Conservation (phyloP, 2,329 filamentous ascomycete species). For the Aspergillus chevalieri region DNA sequence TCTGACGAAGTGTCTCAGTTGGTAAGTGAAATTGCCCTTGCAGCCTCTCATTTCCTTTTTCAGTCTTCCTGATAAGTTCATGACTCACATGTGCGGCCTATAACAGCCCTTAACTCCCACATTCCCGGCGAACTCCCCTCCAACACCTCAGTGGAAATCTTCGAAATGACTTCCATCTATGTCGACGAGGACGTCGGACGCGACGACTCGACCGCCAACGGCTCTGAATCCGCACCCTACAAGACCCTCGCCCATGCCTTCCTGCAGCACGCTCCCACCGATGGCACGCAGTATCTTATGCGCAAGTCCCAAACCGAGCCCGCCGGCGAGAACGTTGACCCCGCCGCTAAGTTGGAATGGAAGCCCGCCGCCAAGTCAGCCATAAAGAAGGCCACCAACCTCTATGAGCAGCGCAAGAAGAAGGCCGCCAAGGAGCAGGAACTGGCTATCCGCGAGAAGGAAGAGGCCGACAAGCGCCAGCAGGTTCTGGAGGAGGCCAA, state of each 20-base stretch:
- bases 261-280: slow-evolving; percentile 59
- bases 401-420: slow-evolving; percentile 71
- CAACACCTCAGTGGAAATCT: slow-evolving; percentile 3
- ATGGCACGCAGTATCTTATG: slow-evolving; percentile 58
- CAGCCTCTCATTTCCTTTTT: background rate
- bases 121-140: background rate
- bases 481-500: slow-evolving; percentile 75
- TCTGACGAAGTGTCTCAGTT: background rate
- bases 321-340: slow-evolving; percentile 58
- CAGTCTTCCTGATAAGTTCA: background rate
- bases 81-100: slow-evolving; percentile 13
- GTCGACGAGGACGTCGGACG: slow-evolving; percentile 74
- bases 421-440: slow-evolving; percentile 75
- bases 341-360: slow-evolving; percentile 61
- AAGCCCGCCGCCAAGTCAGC: slow-evolving; percentile 78
- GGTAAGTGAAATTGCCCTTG: slow-evolving; percentile 1
- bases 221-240: slow-evolving; percentile 68
- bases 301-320: slow-evolving; percentile 61
- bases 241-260: slow-evolving; percentile 75
- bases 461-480: slow-evolving; percentile 64
- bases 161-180: slow-evolving; percentile 51
- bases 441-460: slow-evolving; percentile 63
- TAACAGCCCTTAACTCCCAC: background rate
- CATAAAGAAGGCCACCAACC: slow-evolving; percentile 74
- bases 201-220: slow-evolving; percentile 61